These are phyloP conservation scores for Arthrobotrys entomopaga DNA, from an alignment of 2,329 filamentous ascomycete genomes.

Conservation along the genomic window DNA sequence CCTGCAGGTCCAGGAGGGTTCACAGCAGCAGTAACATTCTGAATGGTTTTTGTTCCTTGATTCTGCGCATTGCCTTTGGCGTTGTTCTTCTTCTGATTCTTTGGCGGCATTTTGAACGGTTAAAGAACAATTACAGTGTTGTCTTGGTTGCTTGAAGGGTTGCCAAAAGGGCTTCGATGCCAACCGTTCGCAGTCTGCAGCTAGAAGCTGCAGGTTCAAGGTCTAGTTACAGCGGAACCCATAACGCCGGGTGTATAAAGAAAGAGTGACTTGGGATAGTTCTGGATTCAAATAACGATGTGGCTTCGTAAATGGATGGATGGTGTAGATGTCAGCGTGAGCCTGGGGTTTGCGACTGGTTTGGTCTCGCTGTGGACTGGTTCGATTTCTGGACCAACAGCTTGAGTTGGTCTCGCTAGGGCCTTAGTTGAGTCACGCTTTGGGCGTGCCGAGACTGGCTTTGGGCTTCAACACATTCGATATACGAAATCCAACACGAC, in stretches of 20 bases:
- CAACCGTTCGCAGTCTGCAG: slow-evolving; percentile 53
- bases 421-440: slow-evolving; percentile 10
- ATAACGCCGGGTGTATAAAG: slow-evolving; percentile 11
- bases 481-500: slow-evolving; percentile 2
- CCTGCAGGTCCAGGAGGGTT: slow-evolving; percentile 60
- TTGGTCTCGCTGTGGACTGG: no score
- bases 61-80: slow-evolving; percentile 29
- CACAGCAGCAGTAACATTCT: slow-evolving; percentile 59
- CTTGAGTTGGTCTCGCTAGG: no score
- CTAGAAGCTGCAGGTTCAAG: slow-evolving; percentile 48
- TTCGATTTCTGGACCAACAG: background rate
- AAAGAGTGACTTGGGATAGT: background rate
- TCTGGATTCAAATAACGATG: background rate
- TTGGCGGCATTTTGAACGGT: slow-evolving; percentile 54
- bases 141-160: slow-evolving; percentile 31
- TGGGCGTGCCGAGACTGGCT: no score
- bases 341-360: background rate
- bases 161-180: slow-evolving; percentile 7
- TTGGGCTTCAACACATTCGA: background rate
- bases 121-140: slow-evolving; percentile 4
- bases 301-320: background rate
- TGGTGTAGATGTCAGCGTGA: background rate
- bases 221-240: slow-evolving; percentile 17
- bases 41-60: slow-evolving; percentile 61
- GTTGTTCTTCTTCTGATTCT: slow-evolving; percentile 57